Evolutionary conservation across 1,139 yeast species (phyloP), one percentile per base, ranked within the genome.

Genomic region (Lodderomyces pseudojiufengensis): DNA sequence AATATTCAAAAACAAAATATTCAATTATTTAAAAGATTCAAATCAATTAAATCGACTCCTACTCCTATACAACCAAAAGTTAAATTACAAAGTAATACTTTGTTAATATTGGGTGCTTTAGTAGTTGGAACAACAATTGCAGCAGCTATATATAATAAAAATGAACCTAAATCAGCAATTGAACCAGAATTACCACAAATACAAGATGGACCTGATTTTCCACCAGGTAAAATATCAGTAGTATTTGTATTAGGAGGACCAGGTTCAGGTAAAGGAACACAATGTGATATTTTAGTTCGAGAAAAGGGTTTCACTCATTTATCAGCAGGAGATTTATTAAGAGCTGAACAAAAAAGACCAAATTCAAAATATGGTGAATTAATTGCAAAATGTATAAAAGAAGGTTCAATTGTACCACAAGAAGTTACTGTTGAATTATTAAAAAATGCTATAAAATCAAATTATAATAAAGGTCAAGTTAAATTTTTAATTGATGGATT

Each of bases 201-300:
- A 11, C 39, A 39, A 27, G 13, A 24, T 35, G 42, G 48, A 3
- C 55, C 70, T 9, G 77, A 82, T 0, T 84, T 84, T 54, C 59
- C 74, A 5, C 70, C 72, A 3, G 80, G 79, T 27, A 77, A 81
- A 40, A 76, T 85, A 23, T 77, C 85, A 23, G 95, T 92, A 6
- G 73, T 92, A 21, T 92, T 86, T 57, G 96, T 92, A 6, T 75
- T 92, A 27, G 95, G 95, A 24, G 87, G 90, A 2, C 90, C 90
- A 3, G 97, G 98, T 11, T 83, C 95, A 12, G 98, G 98, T 28
- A 92, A 92, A 57, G 98, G 98, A 40, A 92, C 98, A 2, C 98
- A 92, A 62, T 87, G 97, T 65, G 84, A 81, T 29, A 84, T 77
- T 52, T 71, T 92, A 40, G 97, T 92, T 30, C 63, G 72, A 14